These are phyloP conservation scores for Populus davidiana DNA, from an alignment of 345 rosid genomes.

Conservation along the genomic window DNA sequence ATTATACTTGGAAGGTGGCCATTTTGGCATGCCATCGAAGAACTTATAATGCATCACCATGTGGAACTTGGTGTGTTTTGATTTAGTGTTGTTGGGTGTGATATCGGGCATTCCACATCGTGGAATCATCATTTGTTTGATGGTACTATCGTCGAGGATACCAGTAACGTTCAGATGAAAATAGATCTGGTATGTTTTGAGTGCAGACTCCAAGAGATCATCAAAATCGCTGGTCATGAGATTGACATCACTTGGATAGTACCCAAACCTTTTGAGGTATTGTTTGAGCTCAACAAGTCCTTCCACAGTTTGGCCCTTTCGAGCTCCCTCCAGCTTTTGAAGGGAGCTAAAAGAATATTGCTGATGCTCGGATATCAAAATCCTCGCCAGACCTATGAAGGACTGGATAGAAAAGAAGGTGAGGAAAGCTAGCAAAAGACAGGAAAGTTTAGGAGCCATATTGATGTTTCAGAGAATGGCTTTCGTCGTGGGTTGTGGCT, in stretches of 20 bases:
- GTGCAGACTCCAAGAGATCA: background rate
- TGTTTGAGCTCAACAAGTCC: constrained; percentile 12
- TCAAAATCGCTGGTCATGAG: background rate
- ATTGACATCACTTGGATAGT: background rate
- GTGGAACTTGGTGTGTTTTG: background rate
- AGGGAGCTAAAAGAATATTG: background rate
- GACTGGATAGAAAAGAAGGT: background rate
- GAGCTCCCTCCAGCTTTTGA: constrained; percentile 5
- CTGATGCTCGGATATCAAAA: background rate
- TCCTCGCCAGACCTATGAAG: background rate
- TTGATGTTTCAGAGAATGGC: background rate
- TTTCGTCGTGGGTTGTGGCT: background rate
- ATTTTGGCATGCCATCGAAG: background rate
- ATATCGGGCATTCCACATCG: background rate
- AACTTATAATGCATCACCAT: background rate
- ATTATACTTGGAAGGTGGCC: background rate
- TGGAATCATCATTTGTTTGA: background rate
- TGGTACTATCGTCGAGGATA: background rate
- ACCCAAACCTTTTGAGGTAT: constrained; percentile 11
- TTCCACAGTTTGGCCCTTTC: constrained; percentile 1
- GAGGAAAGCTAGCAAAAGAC: background rate
- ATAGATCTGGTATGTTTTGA: background rate
- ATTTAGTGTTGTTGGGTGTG: background rate
- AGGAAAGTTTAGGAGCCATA: background rate
- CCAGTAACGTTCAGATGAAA: background rate